Evolutionary conservation across 2,329 filamentous ascomycete species (phyloP), one percentile per base, ranked within the genome.

Genomic region (Akanthomyces lecanii): DNA sequence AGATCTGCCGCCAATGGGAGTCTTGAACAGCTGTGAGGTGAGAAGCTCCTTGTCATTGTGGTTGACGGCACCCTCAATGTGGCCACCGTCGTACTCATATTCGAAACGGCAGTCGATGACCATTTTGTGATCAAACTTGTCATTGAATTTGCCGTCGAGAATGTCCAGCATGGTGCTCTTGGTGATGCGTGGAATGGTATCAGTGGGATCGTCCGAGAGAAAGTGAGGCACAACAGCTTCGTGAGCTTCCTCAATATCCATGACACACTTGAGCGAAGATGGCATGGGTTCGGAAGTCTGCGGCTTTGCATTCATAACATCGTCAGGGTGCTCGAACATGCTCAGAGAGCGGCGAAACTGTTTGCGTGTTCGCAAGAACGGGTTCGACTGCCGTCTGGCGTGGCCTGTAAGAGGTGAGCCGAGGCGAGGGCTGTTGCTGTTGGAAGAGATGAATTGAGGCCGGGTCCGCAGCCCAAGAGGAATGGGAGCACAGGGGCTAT

Each of bases 31-130:
- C 68, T 93, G 87, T 62, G 82, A 81, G 10, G 92, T 87, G 64
- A 99, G 82, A 65, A 90, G 79, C 71, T 99, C 94, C 77, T 97
- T 97, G 79, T 97, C 92, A 77, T 97, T 98, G 81, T 92, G 95
- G 80, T 99, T 99, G 77, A 97, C 82, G 50, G 95, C 95, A 21
- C 90, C 90, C 68, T 92, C 85, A 72, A 99, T 97, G 75, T 99
- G 95, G 40, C 95, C 95, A 63, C 95, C 95, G 18, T 97, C 89
- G 74, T 96, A 99, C 78, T 99, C 95, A 75, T 99, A 99, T 81
- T 99, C 95, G 73, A 99, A 99, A 23, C 95, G 90, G 75, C 95
- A 99, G 76, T 99, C 95, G 71, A 99, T 89, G 71, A 99, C 83
- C 76, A 96, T 85, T 74, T 91, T 88, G 73, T 93, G 85, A 65